Conservation (phyloP, 2,329 filamentous ascomycete species). For the Phoma sp. region DNA sequence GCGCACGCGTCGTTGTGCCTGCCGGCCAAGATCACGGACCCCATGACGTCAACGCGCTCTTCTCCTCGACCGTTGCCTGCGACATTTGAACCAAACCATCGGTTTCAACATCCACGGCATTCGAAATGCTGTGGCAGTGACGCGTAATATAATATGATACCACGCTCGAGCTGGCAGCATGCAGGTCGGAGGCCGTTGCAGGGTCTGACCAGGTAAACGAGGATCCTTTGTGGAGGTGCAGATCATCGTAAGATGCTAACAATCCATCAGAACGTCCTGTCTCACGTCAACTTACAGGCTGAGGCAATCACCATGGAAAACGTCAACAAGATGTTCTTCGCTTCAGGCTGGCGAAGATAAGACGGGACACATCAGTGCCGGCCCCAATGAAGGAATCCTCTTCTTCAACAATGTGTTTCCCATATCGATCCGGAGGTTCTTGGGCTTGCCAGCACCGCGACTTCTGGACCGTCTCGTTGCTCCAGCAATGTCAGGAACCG, state of each 20-base stretch:
- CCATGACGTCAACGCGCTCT: constrained; percentile 12
- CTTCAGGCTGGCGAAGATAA: constrained; percentile 65
- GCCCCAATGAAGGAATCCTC: constrained; percentile 78
- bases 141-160: constrained; percentile 22
- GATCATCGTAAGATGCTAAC: constrained; percentile 35
- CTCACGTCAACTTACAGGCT: constrained; percentile 5
- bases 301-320: constrained; percentile 13
- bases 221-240: constrained; percentile 24
- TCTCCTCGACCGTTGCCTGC: constrained; percentile 4
- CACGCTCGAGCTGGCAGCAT: constrained; percentile 26
- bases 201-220: constrained; percentile 31
- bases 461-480: constrained; percentile 60
- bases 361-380: constrained; percentile 80
- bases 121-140: constrained; percentile 22
- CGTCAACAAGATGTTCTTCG: constrained; percentile 37
- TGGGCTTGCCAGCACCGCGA: constrained; percentile 60
- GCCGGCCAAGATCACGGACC: constrained; percentile 4
- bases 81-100: not conserved
- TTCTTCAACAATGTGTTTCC: constrained; percentile 95
- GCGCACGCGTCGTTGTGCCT: not conserved
- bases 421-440: constrained; percentile 71
- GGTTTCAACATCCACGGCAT: not conserved
- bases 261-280: constrained; percentile 19
- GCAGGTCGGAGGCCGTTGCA: constrained; percentile 27
- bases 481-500: constrained; percentile 59